Evolutionary conservation across 495 filamentous ascomycete species (phyloP).

Genomic region (Jackrogersella multiformis): DNA sequence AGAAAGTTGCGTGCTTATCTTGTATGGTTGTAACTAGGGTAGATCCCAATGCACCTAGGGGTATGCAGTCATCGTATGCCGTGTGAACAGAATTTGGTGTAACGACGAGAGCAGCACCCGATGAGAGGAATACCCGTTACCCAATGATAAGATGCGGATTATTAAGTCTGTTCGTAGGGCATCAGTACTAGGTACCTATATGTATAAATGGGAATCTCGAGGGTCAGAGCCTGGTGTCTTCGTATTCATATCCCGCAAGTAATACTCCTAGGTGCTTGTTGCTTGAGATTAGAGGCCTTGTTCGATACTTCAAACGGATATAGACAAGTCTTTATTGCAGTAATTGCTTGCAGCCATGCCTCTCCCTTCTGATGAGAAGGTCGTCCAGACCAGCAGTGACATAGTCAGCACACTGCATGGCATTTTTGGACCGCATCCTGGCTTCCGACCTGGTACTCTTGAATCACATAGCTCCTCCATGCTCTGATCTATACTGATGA

Average conservation of each 20-base stretch:
- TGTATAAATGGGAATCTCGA: conserved; percentile 1
- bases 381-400: conserved; percentile 53
- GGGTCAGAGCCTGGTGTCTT: neutral
- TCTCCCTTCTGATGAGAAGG: conserved; percentile 52
- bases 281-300: no score
- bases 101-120: neutral
- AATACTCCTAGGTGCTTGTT: neutral
- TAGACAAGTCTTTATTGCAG: neutral
- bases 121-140: neutral
- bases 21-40: neutral
- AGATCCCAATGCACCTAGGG: conserved; percentile 8
- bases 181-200: neutral
- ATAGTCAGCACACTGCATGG: conserved; percentile 51
- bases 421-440: conserved; percentile 57
- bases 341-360: conserved; percentile 46
- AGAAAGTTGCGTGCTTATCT: conserved; percentile 7
- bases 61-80: conserved; percentile 11
- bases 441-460: conserved; percentile 56
- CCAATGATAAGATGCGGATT: conserved; percentile 16
- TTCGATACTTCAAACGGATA: no score
- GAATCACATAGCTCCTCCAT: neutral
- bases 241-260: neutral
- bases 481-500: neutral
- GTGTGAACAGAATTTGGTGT: neutral
- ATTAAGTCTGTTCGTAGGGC: conserved; percentile 8